A percentile compares a stretch with the other conserved stretches of the same genome.
Conservation (phyloP, 495 filamentous ascomycete species). For the Tuber magnatum region DNA sequence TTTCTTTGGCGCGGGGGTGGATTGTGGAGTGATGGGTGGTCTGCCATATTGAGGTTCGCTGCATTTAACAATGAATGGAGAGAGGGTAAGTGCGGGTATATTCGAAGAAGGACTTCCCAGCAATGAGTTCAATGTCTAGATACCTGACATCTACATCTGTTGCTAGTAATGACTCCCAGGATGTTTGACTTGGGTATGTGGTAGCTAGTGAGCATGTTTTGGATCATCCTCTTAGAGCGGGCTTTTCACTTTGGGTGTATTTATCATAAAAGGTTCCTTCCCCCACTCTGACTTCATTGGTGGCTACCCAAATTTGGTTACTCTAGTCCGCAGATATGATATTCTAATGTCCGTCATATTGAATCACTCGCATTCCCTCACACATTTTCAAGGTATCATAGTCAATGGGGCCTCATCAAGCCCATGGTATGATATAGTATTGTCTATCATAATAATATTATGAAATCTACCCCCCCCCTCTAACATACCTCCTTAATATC, state of each 20-base stretch:
- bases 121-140: neutral
- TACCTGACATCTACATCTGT: neutral
- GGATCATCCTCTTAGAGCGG: neutral
- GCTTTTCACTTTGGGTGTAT: neutral
- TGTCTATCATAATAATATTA: neutral
- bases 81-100: neutral
- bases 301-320: neutral
- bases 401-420: neutral
- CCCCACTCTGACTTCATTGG: neutral
- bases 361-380: neutral
- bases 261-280: neutral
- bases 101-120: neutral
- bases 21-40: neutral
- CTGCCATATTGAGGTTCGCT: neutral
- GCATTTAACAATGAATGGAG: neutral
- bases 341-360: neutral
- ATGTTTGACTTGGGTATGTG: neutral
- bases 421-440: neutral
- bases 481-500: neutral
- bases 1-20: neutral
- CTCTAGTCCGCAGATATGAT: neutral
- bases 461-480: neutral
- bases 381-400: neutral
- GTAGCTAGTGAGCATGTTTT: neutral
- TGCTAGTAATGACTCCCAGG: neutral